Evolutionary conservation across 2,329 filamentous ascomycete genomes (phyloP).

Genomic region (Fusarium goolgardi): DNA sequence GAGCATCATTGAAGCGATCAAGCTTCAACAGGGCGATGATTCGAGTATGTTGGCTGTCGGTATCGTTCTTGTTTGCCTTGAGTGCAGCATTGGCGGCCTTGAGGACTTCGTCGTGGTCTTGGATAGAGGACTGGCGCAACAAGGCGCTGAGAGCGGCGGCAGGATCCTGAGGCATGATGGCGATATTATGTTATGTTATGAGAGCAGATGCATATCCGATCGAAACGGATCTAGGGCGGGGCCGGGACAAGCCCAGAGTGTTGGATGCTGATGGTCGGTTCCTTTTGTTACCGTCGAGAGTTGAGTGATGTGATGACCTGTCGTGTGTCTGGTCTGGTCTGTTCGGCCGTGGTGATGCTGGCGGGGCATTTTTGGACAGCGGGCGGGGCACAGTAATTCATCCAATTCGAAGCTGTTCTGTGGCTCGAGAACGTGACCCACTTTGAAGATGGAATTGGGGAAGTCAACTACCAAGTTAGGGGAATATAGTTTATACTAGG

Average conservation of each 20-base stretch:
- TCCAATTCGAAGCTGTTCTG: constrained; percentile 30
- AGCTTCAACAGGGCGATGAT: constrained; percentile 82
- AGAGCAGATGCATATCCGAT: constrained; percentile 44
- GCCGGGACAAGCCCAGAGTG: background rate
- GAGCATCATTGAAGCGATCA: constrained; percentile 82
- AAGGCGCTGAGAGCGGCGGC: constrained; percentile 64
- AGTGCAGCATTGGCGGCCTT: constrained; percentile 70
- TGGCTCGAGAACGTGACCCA: constrained; percentile 11
- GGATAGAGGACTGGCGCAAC: constrained; percentile 66
- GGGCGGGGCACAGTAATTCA: constrained; percentile 47
- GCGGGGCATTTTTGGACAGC: constrained; percentile 49
- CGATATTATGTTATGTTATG: constrained; percentile 18
- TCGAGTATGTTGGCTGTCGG: constrained; percentile 74
- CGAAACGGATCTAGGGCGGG: background rate
- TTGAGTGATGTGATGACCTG: constrained; percentile 24
- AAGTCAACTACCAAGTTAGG: background rate
- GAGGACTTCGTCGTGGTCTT: constrained; percentile 81
- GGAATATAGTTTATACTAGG: too few relatives aligned
- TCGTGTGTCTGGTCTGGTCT: constrained; percentile 24
- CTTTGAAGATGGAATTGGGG: background rate
- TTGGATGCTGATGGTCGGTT: background rate
- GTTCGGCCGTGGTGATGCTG: constrained; percentile 37
- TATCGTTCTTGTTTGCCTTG: constrained; percentile 69
- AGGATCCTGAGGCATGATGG: constrained; percentile 58
- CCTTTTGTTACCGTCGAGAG: constrained; percentile 16